Base-by-base conservation (phyloP, 1,139 yeast genomes). In the Debaryomyces singareniensis region DNA sequence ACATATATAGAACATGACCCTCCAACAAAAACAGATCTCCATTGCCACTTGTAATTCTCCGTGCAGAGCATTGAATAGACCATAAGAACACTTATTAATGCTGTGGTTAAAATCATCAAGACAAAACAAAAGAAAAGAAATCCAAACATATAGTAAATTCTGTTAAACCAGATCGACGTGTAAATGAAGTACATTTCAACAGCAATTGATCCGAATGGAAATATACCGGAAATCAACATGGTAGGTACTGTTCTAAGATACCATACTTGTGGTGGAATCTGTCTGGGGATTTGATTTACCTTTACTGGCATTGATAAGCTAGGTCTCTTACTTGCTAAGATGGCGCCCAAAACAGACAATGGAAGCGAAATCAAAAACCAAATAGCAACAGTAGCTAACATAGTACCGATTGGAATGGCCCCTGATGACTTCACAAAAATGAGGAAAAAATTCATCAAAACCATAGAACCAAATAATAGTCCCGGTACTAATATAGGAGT, bases 41-140 rank as follows among this genome's bases (percentile, higher is more conserved):
- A 91, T 52, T 87, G 96, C 99, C 99, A 91, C 55, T 78, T 77
- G 65, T 93, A 89, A 56, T 91, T 85, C 53, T 91, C 98, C 27
- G 87, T 68, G 51, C 96, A 86, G 40, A 93, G 70, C 7, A 89
- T 73, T 62, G 84, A 83, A 58, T 91, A 91, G 24, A 84, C 75
- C 63, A 87, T 72, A 45, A 91, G 66, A 13, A 87, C 64, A 0
- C 96, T 80, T 26, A 87, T 87, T 39, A 91, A 68, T 13, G 84
- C 70, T 5, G 96, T 82, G 7, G 96, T 87, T 45, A 83, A 51
- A 11, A 85, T 63, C 86, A 87, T 82, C 50, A 91, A 68, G 15
- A 82, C 43, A 52, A 86, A 79, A 47, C 96, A 87, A 59, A 89
- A 77, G 57, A 91, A 85, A 46, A 91, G 67, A 68, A 91, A 91